phyloP scores from a whole-genome alignment of 495 filamentous ascomycete genomes.

The Barbatosphaeria neglecta region DNA sequence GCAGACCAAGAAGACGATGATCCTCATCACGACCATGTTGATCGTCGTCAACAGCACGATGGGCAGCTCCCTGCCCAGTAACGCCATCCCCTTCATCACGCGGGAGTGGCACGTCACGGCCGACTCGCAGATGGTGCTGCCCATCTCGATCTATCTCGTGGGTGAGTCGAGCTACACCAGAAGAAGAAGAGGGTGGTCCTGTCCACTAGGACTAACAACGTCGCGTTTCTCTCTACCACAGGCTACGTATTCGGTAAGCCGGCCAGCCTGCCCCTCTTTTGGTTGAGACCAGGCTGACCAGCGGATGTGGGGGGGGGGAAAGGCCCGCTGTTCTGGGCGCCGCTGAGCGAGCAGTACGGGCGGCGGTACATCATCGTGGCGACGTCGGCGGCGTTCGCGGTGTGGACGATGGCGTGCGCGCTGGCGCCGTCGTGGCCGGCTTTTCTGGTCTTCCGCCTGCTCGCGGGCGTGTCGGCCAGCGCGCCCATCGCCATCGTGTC shows the following conservation, averaged over 20 bases:
- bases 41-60: constrained; percentile 68
- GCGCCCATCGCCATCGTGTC: constrained; percentile 60
- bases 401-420: constrained; percentile 59
- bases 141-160: constrained; percentile 63
- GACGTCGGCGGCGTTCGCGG: constrained; percentile 50
- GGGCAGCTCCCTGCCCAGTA: constrained; percentile 54
- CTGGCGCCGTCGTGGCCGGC: constrained; percentile 55
- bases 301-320: neutral
- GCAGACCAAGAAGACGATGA: constrained; percentile 42
- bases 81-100: constrained; percentile 46
- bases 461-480: constrained; percentile 53
- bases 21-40: constrained; percentile 45
- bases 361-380: constrained; percentile 48
- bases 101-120: constrained; percentile 47
- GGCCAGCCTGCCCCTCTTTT: neutral
- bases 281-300: neutral
- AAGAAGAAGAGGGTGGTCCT: neutral
- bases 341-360: constrained; percentile 60
- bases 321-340: constrained; percentile 50
- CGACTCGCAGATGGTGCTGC: constrained; percentile 49
- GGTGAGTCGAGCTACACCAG: constrained; percentile 15
- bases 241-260: constrained; percentile 46
- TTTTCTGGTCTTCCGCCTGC: constrained; percentile 55
- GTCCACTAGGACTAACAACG: neutral
- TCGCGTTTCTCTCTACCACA: neutral